A percentile compares a stretch with the other conserved stretches of the same genome.
phyloP scores from a whole-genome alignment of 164 flowering plant genomes.

The Hamamelis virginiana region DNA sequence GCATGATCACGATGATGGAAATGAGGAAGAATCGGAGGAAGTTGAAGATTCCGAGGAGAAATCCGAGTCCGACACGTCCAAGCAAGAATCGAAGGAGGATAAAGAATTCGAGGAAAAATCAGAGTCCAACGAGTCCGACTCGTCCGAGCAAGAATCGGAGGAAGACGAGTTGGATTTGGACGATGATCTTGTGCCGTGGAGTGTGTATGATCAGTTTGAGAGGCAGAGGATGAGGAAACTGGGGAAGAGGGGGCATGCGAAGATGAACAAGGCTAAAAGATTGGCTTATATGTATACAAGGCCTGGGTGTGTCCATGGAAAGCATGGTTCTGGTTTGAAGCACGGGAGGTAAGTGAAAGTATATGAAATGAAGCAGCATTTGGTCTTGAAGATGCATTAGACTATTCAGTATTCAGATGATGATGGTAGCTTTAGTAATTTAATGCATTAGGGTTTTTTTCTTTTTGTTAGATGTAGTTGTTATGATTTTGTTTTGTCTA shows the following conservation, averaged over 20 bases:
- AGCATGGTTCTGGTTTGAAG: slow-evolving; percentile 45
- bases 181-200: slow-evolving; percentile 47
- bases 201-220: slow-evolving; percentile 28
- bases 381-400: no score
- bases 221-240: slow-evolving; percentile 51
- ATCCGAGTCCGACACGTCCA: no score
- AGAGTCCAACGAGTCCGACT: no score
- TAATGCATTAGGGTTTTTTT: no score
- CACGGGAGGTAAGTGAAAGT: neutral
- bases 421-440: no score
- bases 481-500: no score
- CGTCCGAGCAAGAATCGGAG: neutral
- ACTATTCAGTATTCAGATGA: no score
- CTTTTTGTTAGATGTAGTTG: no score
- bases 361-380: no score
- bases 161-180: slow-evolving; percentile 32
- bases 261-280: slow-evolving; percentile 31
- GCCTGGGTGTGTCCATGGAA: slow-evolving; percentile 45
- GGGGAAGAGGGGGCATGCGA: slow-evolving; percentile 36
- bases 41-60: no score
- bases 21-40: neutral
- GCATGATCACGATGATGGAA: neutral
- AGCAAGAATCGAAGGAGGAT: no score
- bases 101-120: no score
- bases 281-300: slow-evolving; percentile 17